Base-by-base conservation (phyloP, 164 flowering plant genomes). In the Kalanchoe fedtschenkoi region DNA sequence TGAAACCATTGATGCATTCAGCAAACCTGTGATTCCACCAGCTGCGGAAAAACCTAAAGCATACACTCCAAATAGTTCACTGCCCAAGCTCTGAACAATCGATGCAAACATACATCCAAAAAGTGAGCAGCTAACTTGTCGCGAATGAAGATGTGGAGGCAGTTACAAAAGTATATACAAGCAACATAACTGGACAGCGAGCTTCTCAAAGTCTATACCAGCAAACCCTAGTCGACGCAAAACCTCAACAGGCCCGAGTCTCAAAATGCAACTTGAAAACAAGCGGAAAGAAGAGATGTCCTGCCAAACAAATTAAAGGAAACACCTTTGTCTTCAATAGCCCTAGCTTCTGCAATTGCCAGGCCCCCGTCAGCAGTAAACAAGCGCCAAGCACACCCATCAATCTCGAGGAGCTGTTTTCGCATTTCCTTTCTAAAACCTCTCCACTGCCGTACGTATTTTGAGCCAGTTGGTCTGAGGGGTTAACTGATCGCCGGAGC, bases 311-410 rank as follows among this genome's bases (percentile, higher is more conserved):
- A 7, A 34, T 15, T 46, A 66, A 51, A 66, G 28, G 3, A 61
- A 66, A 33, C 68, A 77, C 83, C 83, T 73, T 64, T 62, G 0
- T 26, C 67, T 28, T 72, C 66, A 71, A 71, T 42, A 62, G 65
- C 65, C 64, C 73, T 66, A 10, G 74, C 74, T 26, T 71, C 77
- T 7, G 75, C 72, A 69, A 73, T 33, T 13, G 79, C 72, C 68
- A 65, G 58, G 19, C 72, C 33, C 29, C 60, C 69, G 70, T 82
- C 9, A 70, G 69, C 78, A 83, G 76, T 68, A 83, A 70, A 32
- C 66, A 66, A 26, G 61, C 77, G 39, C 72, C 76, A 15, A 77
- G 44, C 26, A 79, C 43, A 29, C 78, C 84, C 76, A 76, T 78
- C 29, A 71, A 22, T 56, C 70, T 70, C 69, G 74, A 62, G n/a